Evolutionary conservation across 2,329 filamentous ascomycete species (phyloP), one percentile per base, ranked within the genome.

Genomic region (Sporothrix variecibatus): DNA sequence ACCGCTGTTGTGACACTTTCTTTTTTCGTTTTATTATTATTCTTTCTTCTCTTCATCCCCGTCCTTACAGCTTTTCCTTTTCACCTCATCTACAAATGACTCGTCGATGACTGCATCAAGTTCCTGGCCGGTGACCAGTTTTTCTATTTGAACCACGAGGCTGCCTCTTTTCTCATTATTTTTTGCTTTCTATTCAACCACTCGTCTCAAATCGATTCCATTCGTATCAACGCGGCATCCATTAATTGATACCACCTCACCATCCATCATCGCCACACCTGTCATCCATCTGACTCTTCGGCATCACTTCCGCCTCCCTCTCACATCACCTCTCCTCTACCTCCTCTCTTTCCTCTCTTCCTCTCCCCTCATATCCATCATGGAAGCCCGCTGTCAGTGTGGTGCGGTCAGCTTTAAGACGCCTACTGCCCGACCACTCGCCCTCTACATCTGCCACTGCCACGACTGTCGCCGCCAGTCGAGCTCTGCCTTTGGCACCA

Each of bases 401-500:
- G 77, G 77, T 31, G 15, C 77, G 9, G 75, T 78, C 71, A 28
- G 56, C 43, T 77, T 78, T 74, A 76, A 73, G 70, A 78, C 76
- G 26, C 77, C 77, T 7, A 73, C 74, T 2, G 38, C 67, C 2
- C 34, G 74, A 51, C 77, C 77, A 28, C 72, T 78, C 43, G 77
- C 77, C 15, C 76, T 78, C 26, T 78, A 78, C 75, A 76, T 78
- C 46, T 78, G 77, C 73, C 77, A 78, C 72, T 78, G 77, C 70
- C 28, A 73, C n/a, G 74, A 75, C 23, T 78, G 77, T 56, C 77
- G 75, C 43, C 76, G 73, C 60, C 76, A 77, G 69, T 75, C 76
- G 9, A 75, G 76, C 71, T 75, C 77, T 12, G 90, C 91, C 0
- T 93, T 91, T 81, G 91, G 91, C 38, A 88, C 90, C 43, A 91